Base-by-base conservation (phyloP, 2,329 filamentous ascomycete species). In the Coniochaeta sp. region DNA sequence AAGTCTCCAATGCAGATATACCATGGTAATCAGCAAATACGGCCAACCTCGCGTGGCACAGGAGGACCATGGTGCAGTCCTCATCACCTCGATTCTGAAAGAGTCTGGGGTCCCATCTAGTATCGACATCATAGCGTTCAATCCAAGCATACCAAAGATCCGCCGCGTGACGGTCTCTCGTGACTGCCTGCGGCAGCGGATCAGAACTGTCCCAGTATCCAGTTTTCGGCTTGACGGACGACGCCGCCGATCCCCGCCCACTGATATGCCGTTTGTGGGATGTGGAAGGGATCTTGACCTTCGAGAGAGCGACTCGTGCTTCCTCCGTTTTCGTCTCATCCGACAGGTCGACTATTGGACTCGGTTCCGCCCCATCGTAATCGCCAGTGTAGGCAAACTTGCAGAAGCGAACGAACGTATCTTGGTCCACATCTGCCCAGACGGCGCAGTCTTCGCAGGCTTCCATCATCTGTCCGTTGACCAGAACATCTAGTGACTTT, bases 381-480 rank as follows among this genome's bases (percentile, higher is more conserved):
- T 79, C 71, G 11, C 78, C 76, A 0, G 75, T 79, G 61, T 81
- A 81, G 14, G 77, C 77, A 70, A 76, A 81, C 62, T 81, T 74
- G 62, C 73, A 76, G 64, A 81, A 80, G 1, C 73, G 74, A 31
- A 76, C 69, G 61, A 81, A 81, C 1, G 78, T 80, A 52, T 76
- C 73, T 14, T 77, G 77, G 61, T 80, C 76, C 56, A 78, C 72
- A 5, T 80, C 76, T 58, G 78, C 75, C 61, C 78, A 64, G 19
- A 76, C 70, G 14, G 73, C 76, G 34, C 75, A 72, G 12, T 72
- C 70, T 47, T 75, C 72, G 40, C 70, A 72, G 3, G 77, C 76
- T 63, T 80, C 77, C 40, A 73, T 72, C 58, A 77, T 78, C 26
- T 74, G 68, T 47, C 76, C 75, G 64, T 76, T 77, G 67, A 81